Evolutionary conservation across 139 green algal genomes (phyloP).

Genomic region (Raphidocelis subcapitata): DNA sequence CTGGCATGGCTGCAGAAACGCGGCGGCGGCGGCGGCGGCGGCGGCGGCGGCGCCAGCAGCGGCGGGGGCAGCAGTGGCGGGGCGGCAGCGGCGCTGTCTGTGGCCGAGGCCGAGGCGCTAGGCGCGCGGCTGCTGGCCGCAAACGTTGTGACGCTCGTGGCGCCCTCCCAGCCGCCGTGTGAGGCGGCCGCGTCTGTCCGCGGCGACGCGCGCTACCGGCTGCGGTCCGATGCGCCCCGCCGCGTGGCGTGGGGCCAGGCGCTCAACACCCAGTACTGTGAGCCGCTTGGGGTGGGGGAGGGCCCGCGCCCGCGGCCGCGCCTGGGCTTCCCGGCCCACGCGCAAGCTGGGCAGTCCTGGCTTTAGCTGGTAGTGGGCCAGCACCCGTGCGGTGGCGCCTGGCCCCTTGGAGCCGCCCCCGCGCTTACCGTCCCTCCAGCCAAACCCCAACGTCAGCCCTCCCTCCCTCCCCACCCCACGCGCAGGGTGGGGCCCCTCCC

Average conservation of each 20-base stretch:
- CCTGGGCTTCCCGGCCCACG: background rate
- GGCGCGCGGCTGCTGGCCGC: conserved; percentile 31
- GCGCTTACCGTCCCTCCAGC: no score
- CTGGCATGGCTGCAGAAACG: conserved; percentile 31
- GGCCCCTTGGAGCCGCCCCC: no score
- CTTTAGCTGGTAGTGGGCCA: no score
- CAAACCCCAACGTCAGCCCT: background rate
- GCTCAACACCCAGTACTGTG: conserved; percentile 12
- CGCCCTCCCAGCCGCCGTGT: background rate
- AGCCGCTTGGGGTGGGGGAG: background rate
- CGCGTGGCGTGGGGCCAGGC: conserved; percentile 5
- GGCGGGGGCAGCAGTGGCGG: background rate
- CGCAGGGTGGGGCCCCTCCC: conserved; percentile 48
- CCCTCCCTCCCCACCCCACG: background rate
- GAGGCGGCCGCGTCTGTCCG: background rate
- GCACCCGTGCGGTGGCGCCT: background rate
- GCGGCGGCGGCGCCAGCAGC: background rate
- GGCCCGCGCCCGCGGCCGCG: background rate
- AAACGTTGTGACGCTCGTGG: conserved; percentile 21
- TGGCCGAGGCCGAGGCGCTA: background rate
- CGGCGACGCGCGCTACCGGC: background rate
- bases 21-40: conserved; percentile 1
- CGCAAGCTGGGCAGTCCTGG: no score
- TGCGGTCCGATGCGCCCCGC: conserved; percentile 7
- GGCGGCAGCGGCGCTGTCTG: background rate